phyloP scores from a whole-genome alignment of 2,329 filamentous ascomycete species.

The Aspergillus sclerotialis region DNA sequence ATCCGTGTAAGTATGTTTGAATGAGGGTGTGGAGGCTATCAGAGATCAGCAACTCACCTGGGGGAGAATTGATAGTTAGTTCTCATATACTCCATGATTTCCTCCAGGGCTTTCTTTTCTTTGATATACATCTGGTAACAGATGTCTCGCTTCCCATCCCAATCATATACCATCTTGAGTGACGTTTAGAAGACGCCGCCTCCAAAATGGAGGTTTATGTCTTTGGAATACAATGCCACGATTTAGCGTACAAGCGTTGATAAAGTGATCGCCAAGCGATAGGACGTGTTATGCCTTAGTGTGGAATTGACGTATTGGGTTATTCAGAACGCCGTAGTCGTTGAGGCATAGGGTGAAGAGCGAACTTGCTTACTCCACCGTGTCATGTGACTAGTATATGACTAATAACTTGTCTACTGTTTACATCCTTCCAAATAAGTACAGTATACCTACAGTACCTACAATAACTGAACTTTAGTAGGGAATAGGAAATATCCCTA shows the following conservation, averaged over 20 bases:
- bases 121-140: slow-evolving; percentile 69
- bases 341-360: slow-evolving; percentile 9
- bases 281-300: too few species aligned
- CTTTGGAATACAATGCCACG: slow-evolving; percentile 9
- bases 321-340: slow-evolving; percentile 12
- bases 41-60: slow-evolving; percentile 45
- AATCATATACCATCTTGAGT: slow-evolving; percentile 50
- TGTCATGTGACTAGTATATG: too few species aligned
- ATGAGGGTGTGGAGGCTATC: slow-evolving; percentile 2
- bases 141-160: slow-evolving; percentile 59
- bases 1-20: slow-evolving; percentile 1
- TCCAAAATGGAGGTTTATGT: slow-evolving; percentile 19
- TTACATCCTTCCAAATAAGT: too few species aligned
- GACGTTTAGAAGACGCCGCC: slow-evolving; percentile 13
- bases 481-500: too few species aligned
- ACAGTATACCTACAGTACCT: too few species aligned
- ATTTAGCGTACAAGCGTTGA: not conserved
- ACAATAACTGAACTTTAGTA: too few species aligned
- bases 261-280: not conserved
- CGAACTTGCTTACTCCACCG: slow-evolving; percentile 18
- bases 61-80: slow-evolving; percentile 60
- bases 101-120: slow-evolving; percentile 64
- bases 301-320: not conserved
- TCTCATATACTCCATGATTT: slow-evolving; percentile 67
- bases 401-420: too few species aligned